Conservation (phyloP, 129 eudicot genomes). For the Flaveria trinervia region DNA sequence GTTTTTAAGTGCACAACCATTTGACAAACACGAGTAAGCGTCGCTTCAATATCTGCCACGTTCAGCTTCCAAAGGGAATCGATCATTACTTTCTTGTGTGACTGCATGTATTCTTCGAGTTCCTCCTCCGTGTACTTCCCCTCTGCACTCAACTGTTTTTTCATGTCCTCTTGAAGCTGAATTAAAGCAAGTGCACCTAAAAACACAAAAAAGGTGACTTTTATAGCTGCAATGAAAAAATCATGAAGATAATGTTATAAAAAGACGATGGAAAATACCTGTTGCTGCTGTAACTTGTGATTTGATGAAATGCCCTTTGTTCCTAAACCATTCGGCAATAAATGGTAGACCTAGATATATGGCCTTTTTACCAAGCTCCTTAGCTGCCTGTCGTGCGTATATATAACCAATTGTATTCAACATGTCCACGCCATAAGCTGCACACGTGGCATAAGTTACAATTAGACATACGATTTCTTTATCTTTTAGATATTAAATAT, state of each 20-base stretch:
- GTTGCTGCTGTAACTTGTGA: slow-evolving; percentile 99
- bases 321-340: slow-evolving; percentile 98
- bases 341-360: slow-evolving; percentile 86
- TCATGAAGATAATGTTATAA: not conserved
- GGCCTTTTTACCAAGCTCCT: slow-evolving; percentile 96
- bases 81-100: slow-evolving; percentile 88
- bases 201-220: slow-evolving; percentile 19
- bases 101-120: slow-evolving; percentile 88
- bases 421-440: slow-evolving; percentile 99
- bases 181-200: slow-evolving; percentile 95
- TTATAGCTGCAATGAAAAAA: not conserved
- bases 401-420: slow-evolving; percentile 95
- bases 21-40: slow-evolving; percentile 85
- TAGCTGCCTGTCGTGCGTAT: slow-evolving; percentile 88
- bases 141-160: slow-evolving; percentile 76
- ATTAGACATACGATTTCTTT: slow-evolving; percentile 8
- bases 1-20: slow-evolving; percentile 52
- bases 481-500: not conserved
- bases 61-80: slow-evolving; percentile 99
- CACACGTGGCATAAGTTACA: slow-evolving; percentile 14
- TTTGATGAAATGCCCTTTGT: slow-evolving; percentile 89
- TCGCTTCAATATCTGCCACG: slow-evolving; percentile 92
- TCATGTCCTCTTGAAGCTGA: slow-evolving; percentile 98
- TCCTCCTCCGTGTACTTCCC: slow-evolving; percentile 83
- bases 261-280: slow-evolving; percentile 38